phyloP scores from a whole-genome alignment of 257 asterid genomes.

The Euphrasia confusa region DNA sequence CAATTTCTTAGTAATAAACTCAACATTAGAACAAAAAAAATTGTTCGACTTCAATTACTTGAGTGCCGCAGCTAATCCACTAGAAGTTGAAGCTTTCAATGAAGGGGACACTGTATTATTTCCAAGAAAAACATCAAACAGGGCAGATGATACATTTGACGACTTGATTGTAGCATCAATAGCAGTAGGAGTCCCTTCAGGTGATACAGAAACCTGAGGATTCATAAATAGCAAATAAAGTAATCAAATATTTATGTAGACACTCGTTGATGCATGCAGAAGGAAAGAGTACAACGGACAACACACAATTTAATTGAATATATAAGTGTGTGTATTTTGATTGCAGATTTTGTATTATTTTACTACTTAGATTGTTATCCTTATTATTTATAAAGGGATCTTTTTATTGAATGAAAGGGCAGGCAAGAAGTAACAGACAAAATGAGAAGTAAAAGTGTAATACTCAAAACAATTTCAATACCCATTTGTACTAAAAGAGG shows the following conservation, averaged over 20 bases:
- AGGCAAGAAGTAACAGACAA: too few relatives aligned
- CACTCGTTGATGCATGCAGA: too few relatives aligned
- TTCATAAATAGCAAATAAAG: conserved; percentile 5
- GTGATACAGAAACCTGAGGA: conserved; percentile 59
- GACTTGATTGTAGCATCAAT: conserved; percentile 78
- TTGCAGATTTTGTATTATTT: too few relatives aligned
- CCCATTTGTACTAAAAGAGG: too few relatives aligned
- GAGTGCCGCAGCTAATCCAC: conserved; percentile 58
- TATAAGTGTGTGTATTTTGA: too few relatives aligned
- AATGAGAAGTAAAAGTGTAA: too few relatives aligned
- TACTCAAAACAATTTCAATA: too few relatives aligned
- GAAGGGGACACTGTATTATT: conserved; percentile 74
- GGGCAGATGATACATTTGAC: conserved; percentile 60
- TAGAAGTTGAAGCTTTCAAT: conserved; percentile 60
- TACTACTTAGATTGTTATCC: too few relatives aligned
- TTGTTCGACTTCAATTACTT: conserved; percentile 25
- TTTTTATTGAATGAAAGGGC: background rate
- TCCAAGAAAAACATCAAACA: conserved; percentile 85
- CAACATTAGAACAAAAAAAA: conserved; percentile 16
- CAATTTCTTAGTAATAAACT: conserved; percentile 12
- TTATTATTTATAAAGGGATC: too few relatives aligned
- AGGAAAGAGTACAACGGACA: too few relatives aligned
- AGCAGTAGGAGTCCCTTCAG: conserved; percentile 54
- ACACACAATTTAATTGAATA: too few relatives aligned
- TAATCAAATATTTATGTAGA: background rate